Evolutionary conservation across 495 filamentous ascomycete genomes (phyloP).

Genomic region (Neurospora cerealis): DNA sequence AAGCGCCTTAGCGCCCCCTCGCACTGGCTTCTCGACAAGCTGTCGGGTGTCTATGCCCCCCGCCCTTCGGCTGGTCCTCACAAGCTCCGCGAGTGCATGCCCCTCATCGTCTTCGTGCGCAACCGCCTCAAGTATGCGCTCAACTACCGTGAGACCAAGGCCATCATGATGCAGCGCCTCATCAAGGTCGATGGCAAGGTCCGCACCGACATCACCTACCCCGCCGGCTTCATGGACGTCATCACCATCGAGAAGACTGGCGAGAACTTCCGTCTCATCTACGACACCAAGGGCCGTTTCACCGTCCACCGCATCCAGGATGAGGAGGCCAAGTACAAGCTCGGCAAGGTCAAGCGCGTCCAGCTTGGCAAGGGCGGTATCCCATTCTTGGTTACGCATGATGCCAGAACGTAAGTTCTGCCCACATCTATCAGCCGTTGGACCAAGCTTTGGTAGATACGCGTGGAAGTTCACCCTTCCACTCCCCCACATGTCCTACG

Average conservation of each 20-base stretch:
- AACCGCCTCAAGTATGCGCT: conserved; percentile 99
- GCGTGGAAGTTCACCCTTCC: conserved; percentile 9
- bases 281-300: conserved; percentile 99
- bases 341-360: conserved; percentile 98
- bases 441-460: conserved; percentile 92
- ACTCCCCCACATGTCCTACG: conserved; percentile 1
- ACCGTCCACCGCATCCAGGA: conserved; percentile 97
- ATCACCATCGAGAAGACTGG: conserved; percentile 98
- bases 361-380: conserved; percentile 98
- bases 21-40: conserved; percentile 99
- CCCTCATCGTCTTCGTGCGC: conserved; percentile 96
- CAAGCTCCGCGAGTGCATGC: conserved; percentile 98
- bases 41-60: conserved; percentile 94
- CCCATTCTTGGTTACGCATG: conserved; percentile 99
- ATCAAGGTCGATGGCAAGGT: conserved; percentile 99
- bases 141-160: conserved; percentile 92
- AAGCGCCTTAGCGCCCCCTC: conserved; percentile 98
- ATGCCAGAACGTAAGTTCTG: conserved; percentile 98
- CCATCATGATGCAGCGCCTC: conserved; percentile 98
- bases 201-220: conserved; percentile 96
- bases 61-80: conserved; percentile 94
- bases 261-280: conserved; percentile 99
- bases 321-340: conserved; percentile 98
- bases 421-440: conserved; percentile 98
- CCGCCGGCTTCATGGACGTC: conserved; percentile 98